Conservation (phyloP, 441 rosid species). For the Jatropha multifida region DNA sequence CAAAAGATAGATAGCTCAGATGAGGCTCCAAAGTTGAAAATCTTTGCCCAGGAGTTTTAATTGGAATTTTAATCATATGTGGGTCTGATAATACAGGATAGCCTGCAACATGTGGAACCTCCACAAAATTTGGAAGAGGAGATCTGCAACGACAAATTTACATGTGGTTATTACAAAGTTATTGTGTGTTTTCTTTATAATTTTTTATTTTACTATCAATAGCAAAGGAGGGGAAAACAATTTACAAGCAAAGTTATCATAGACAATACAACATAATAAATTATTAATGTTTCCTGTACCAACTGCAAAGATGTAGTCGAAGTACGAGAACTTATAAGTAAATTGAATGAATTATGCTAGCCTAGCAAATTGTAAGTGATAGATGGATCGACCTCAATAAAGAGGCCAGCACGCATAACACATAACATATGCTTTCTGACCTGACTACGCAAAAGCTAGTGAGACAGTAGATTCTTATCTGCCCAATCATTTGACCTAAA, state of each 20-base stretch:
- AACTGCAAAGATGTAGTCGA: constrained; percentile 3
- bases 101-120: constrained; percentile 57
- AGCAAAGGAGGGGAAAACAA: neutral
- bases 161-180: neutral
- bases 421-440: neutral
- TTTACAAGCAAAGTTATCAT: neutral
- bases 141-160: constrained; percentile 41
- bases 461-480: neutral
- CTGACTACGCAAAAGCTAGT: neutral
- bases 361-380: neutral
- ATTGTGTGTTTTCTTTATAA: neutral
- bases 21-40: constrained; percentile 34
- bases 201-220: neutral
- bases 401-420: neutral
- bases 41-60: constrained; percentile 46
- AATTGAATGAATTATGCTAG: neutral
- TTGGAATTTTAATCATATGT: constrained; percentile 36
- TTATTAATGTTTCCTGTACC: neutral
- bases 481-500: constrained; percentile 1
- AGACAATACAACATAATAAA: neutral
- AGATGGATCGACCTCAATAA: neutral
- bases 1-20: constrained; percentile 70
- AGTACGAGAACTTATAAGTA: neutral
- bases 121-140: constrained; percentile 57
- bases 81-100: constrained; percentile 70